phyloP scores from a whole-genome alignment of 192 early-diverging fungal species.

The Coemansia sp. region DNA sequence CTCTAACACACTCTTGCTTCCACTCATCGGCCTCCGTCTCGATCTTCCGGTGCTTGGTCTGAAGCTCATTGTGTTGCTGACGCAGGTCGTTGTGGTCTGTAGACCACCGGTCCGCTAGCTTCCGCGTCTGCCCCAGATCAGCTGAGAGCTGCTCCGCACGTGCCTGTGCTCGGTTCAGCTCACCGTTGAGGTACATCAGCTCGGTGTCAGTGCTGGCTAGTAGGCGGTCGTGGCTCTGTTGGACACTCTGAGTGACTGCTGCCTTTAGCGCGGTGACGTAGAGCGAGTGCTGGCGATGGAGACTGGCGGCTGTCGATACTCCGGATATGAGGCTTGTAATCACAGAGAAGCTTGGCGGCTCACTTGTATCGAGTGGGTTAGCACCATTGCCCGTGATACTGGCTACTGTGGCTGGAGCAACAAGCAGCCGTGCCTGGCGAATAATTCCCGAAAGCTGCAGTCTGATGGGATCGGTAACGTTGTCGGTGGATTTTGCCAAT shows the following conservation, averaged over 20 bases:
- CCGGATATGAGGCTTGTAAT: background rate
- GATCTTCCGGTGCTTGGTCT: slow-evolving; percentile 1
- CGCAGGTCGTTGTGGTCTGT: background rate
- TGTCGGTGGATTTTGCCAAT: background rate
- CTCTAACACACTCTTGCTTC: slow-evolving; percentile 27
- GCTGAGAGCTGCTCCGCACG: background rate
- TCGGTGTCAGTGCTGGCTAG: slow-evolving; percentile 12
- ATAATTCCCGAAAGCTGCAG: background rate
- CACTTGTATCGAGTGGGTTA: too few relatives aligned
- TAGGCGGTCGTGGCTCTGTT: slow-evolving; percentile 6
- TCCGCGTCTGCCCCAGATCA: background rate
- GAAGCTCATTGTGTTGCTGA: slow-evolving; percentile 1
- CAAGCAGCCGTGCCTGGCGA: background rate
- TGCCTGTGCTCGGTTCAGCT: background rate
- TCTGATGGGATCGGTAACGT: background rate
- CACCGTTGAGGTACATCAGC: background rate
- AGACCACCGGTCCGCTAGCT: background rate
- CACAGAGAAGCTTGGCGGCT: background rate
- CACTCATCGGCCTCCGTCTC: slow-evolving; percentile 27
- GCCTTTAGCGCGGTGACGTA: background rate
- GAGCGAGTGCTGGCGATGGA: background rate
- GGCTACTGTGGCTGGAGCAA: background rate
- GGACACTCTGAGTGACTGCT: background rate
- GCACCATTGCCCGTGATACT: too few relatives aligned
- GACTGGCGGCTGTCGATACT: background rate